These are phyloP conservation scores for Blastobotrys chiropterorum DNA, from an alignment of 805 yeast species.

Conservation along the genomic window DNA sequence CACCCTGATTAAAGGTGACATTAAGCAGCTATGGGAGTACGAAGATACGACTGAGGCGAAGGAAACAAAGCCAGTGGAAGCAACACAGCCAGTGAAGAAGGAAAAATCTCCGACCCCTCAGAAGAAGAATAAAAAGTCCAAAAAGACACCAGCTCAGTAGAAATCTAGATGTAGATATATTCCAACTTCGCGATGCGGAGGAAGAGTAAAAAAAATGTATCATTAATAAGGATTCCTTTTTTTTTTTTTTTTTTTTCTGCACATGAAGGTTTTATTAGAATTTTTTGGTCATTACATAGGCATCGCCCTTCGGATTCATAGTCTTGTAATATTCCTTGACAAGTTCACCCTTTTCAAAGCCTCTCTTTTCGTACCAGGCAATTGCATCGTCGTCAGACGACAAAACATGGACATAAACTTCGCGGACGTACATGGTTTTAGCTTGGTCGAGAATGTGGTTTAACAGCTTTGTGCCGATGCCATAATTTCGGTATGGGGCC, in stretches of 20 bases:
- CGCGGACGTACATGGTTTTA: conserved; percentile 46
- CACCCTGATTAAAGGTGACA: conserved; percentile 40
- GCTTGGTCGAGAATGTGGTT: conserved; percentile 53
- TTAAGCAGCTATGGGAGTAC: conserved; percentile 35
- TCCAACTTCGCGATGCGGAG: too few species aligned
- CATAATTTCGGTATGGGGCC: conserved; percentile 52
- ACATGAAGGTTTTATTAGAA: neutral
- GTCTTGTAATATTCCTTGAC: conserved; percentile 43
- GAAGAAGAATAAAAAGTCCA: neutral
- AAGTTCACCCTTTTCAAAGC: conserved; percentile 38
- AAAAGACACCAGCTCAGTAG: neutral
- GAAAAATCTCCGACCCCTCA: neutral
- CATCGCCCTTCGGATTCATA: conserved; percentile 42
- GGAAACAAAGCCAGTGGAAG: conserved; percentile 12
- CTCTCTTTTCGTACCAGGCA: conserved; percentile 47
- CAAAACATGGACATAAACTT: conserved; percentile 50
- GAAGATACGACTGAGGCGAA: conserved; percentile 21
- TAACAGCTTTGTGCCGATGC: conserved; percentile 57
- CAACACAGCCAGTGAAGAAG: neutral
- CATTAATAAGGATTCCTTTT: neutral
- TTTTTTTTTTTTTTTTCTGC: neutral
- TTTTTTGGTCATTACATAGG: conserved; percentile 32
- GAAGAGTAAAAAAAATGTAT: too few species aligned
- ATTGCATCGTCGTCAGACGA: conserved; percentile 36
- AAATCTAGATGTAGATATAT: neutral